Percentiles rank a stretch among this genome's conserved stretches.
phyloP scores from a whole-genome alignment of 192 early-diverging fungal species.

The Powellomyces hirtus region DNA sequence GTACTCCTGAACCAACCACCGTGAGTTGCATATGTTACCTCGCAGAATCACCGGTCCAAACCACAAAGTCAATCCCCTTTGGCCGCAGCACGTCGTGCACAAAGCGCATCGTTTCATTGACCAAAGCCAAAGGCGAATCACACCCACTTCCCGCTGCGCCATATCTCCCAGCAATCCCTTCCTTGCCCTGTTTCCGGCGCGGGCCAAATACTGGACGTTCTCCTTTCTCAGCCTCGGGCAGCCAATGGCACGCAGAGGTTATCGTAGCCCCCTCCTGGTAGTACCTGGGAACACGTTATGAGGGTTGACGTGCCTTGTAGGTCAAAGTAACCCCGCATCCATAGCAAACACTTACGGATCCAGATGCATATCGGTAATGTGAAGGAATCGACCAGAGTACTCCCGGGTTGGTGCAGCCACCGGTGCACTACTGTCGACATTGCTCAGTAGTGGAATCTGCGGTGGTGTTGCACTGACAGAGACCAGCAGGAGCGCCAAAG shows the following conservation, averaged over 20 bases:
- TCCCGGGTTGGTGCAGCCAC: no score
- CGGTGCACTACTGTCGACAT: no score
- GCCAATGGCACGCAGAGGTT: not conserved
- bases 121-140: constrained; percentile 34
- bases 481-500: no score
- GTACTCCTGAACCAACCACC: no score
- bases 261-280: constrained; percentile 20
- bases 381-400: constrained; percentile 27
- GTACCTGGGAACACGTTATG: constrained; percentile 11
- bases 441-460: no score
- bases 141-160: constrained; percentile 34
- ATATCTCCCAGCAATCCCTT: constrained; percentile 21
- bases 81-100: constrained; percentile 2
- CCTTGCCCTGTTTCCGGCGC: not conserved
- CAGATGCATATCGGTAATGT: constrained; percentile 39
- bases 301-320: not conserved
- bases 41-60: constrained; percentile 43
- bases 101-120: constrained; percentile 35
- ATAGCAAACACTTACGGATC: constrained; percentile 29
- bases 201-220: not conserved
- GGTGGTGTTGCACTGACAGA: no score
- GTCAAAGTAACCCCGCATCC: no score
- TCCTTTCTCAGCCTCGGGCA: not conserved
- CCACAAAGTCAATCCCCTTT: constrained; percentile 27
- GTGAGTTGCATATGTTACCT: no score